Conservation (phyloP, 345 rosid genomes). For the Gossypium longicalyx region DNA sequence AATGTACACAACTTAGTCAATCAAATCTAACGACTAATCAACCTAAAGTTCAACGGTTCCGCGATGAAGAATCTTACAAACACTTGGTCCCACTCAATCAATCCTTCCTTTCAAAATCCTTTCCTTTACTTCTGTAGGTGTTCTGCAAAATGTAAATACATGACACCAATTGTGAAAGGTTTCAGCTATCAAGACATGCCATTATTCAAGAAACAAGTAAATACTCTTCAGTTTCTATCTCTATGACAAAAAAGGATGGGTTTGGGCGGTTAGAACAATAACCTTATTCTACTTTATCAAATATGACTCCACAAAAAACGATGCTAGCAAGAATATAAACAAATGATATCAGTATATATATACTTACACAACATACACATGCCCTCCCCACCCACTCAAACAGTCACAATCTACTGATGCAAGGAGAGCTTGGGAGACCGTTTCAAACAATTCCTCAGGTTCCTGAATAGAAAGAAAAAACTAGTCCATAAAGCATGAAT, state of each 20-base stretch:
- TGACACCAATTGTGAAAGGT: neutral
- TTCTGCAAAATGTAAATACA: conserved; percentile 41
- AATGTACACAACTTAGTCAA: neutral
- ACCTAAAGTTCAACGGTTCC: neutral
- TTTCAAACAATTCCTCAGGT: conserved; percentile 84
- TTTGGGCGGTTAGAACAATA: neutral
- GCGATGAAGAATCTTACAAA: neutral
- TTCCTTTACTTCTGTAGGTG: conserved; percentile 80
- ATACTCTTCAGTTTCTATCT: neutral
- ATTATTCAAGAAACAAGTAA: neutral
- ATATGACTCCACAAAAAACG: neutral
- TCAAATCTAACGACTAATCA: too few species aligned
- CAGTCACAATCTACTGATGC: conserved; percentile 95
- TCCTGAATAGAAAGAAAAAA: conserved; percentile 43
- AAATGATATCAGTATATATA: conserved; percentile 5
- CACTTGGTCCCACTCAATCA: conserved; percentile 45
- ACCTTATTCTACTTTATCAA: neutral
- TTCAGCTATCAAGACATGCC: neutral
- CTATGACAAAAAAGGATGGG: neutral
- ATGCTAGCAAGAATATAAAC: neutral
- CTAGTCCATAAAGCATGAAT: neutral
- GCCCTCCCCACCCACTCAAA: conserved; percentile 99
- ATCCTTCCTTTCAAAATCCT: conserved; percentile 93
- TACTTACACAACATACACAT: conserved; percentile 90
- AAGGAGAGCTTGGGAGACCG: conserved; percentile 80